Evolutionary conservation across 1,284 basidiomycete species (phyloP).

Genomic region (Ganoderma sp.): DNA sequence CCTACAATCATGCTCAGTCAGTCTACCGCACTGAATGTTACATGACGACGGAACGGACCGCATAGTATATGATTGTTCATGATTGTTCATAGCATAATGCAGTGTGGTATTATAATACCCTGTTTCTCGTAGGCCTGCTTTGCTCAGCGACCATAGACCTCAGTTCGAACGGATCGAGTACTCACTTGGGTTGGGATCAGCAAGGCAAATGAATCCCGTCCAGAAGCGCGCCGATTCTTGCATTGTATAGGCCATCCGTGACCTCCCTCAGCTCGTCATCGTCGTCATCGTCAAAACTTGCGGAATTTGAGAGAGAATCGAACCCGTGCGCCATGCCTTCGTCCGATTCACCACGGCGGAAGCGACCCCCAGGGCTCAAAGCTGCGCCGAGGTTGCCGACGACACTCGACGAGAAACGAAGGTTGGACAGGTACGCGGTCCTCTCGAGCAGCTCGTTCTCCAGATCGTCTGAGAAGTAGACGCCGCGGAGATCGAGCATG

Average conservation of each 20-base stretch:
- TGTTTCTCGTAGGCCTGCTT: background rate
- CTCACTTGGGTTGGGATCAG: background rate
- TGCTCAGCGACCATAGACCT: background rate
- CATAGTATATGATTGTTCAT: background rate
- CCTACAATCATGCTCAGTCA: too few species aligned
- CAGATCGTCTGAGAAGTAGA: constrained; percentile 7
- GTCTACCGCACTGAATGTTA: too few species aligned
- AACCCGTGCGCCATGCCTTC: background rate
- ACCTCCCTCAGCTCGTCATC: constrained; percentile 7
- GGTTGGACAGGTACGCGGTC: background rate
- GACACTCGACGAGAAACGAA: background rate
- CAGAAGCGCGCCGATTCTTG: constrained; percentile 2
- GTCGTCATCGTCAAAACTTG: background rate
- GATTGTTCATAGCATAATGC: background rate
- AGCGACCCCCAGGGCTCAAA: background rate
- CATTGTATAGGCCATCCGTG: constrained; percentile 1
- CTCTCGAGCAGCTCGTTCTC: constrained; percentile 3
- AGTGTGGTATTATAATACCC: background rate
- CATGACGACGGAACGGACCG: background rate
- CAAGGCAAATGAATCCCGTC: background rate
- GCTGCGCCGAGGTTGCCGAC: constrained; percentile 20
- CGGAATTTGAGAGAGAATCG: background rate
- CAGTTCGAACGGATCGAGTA: background rate
- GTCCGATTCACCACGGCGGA: background rate
- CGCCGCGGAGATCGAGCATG: constrained; percentile 19